Evolutionary conservation across 345 rosid genomes (phyloP), one percentile per base, ranked within the genome.

Genomic region (Atalantia buxifolia): DNA sequence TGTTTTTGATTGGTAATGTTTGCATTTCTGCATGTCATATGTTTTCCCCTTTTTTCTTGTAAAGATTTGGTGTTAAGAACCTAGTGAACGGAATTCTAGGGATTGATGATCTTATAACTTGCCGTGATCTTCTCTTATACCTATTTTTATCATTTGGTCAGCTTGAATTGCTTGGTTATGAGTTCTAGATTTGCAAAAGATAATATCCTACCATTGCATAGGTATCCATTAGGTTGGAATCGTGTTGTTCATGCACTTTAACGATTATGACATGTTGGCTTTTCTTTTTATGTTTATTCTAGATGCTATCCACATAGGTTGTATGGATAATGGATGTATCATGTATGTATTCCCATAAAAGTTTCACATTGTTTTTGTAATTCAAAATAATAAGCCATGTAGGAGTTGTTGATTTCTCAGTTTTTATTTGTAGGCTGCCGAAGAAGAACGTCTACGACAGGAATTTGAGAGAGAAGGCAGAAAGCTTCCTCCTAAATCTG

Each of bases 381-480:
- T 53, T 53, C 22, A 59, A 35, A 56, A 24, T 12, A 55, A 24
- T 33, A 18, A 76, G 16, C 21, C 19, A 1, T 64, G 22, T 25
- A 19, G 55, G 12, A 6, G 59, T 28, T 68, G 67, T 71, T 64
- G 68, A 78, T 83, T 18, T 28, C 30, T 61, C 9, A 22, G 3
- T 62, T 33, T 25, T 78, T 68, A 57, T 78, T 77, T 68, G 65
- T 71, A 97, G 99, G 98, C 92, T 69, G 92, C 91, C 81, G 97
- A 93, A 87, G 98, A 97, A 87, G 93, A 88, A 81, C 80, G 79
- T 72, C 77, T 97, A 24, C 90, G 96, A 28, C 83, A 87, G 84
- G 96, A 93, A 80, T 97, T 97, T 84, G 97, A 85, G 84, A 88
- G 82, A 78, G 93, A 94, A 87, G 99, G 98, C 71, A 91, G 86